These are phyloP conservation scores for Colletotrichum filicis DNA, from an alignment of 2,329 filamentous ascomycete species.

Conservation along the genomic window DNA sequence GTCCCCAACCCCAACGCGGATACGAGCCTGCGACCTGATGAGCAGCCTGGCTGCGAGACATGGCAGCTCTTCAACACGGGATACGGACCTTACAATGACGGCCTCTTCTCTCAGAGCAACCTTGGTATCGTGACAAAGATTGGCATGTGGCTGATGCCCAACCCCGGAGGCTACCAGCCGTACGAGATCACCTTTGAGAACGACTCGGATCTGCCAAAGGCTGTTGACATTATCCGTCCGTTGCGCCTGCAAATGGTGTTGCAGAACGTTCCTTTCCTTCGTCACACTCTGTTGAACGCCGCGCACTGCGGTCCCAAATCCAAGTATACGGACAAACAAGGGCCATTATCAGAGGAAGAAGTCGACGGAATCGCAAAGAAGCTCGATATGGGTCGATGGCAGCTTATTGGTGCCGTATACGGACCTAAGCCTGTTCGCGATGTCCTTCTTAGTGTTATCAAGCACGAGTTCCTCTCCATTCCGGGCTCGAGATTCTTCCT, in stretches of 20 bases:
- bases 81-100: conserved; percentile 51
- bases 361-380: conserved; percentile 52
- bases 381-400: conserved; percentile 56
- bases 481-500: conserved; percentile 47
- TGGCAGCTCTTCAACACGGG: conserved; percentile 56
- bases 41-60: conserved; percentile 48
- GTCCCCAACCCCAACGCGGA: conserved; percentile 29
- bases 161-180: conserved; percentile 58
- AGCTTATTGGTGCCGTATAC: conserved; percentile 57
- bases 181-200: conserved; percentile 37
- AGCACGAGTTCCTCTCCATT: conserved; percentile 46
- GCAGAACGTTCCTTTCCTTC: conserved; percentile 58
- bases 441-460: conserved; percentile 46
- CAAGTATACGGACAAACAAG: conserved; percentile 38
- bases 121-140: conserved; percentile 64
- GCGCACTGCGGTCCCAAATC: conserved; percentile 49
- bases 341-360: conserved; percentile 49
- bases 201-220: conserved; percentile 38
- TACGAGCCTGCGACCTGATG: conserved; percentile 15
- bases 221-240: conserved; percentile 49
- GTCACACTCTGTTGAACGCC: conserved; percentile 55
- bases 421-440: conserved; percentile 45
- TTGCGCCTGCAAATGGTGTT: conserved; percentile 53
- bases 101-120: conserved; percentile 61
- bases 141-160: conserved; percentile 63